These are phyloP conservation scores for Suillus bovinus DNA, from an alignment of 768 basidiomycete genomes.

Conservation along the genomic window DNA sequence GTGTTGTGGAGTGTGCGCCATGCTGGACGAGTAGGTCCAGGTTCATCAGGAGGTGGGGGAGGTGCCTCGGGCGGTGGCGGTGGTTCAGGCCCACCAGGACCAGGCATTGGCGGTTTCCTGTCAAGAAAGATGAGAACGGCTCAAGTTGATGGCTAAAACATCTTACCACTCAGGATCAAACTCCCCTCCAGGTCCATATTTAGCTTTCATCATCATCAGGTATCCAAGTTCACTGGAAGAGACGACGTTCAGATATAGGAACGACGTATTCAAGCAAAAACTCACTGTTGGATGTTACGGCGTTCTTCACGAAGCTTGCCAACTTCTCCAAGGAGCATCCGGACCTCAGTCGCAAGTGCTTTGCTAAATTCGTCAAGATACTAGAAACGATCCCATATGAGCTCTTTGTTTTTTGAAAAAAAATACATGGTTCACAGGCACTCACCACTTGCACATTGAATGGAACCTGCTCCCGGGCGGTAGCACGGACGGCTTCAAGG, in stretches of 20 bases:
- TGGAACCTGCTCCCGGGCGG: constrained; percentile 74
- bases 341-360: constrained; percentile 79
- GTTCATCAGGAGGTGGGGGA: constrained; percentile 44
- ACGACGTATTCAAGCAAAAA: constrained; percentile 14
- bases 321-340: constrained; percentile 81
- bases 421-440: constrained; percentile 7
- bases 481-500: constrained; percentile 64
- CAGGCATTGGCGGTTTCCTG: constrained; percentile 48
- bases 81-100: constrained; percentile 41
- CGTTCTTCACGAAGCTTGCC: constrained; percentile 81
- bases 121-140: constrained; percentile 7
- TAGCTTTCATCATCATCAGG: constrained; percentile 66
- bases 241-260: neutral
- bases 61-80: constrained; percentile 45
- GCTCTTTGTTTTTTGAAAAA: constrained; percentile 10
- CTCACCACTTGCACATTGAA: constrained; percentile 84
- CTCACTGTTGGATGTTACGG: constrained; percentile 77
- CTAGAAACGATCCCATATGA: constrained; percentile 34
- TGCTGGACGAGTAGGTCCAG: constrained; percentile 49
- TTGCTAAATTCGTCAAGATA: constrained; percentile 89
- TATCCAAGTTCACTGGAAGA: constrained; percentile 68
- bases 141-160: constrained; percentile 2
- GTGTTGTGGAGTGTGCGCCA: constrained; percentile 56
- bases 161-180: constrained; percentile 79
- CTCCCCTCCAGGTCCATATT: constrained; percentile 83